A percentile compares a stretch with the other conserved stretches of the same genome.
Conservation (phyloP, 805 yeast species). For the Vanderwaltozyma verrucispora region DNA sequence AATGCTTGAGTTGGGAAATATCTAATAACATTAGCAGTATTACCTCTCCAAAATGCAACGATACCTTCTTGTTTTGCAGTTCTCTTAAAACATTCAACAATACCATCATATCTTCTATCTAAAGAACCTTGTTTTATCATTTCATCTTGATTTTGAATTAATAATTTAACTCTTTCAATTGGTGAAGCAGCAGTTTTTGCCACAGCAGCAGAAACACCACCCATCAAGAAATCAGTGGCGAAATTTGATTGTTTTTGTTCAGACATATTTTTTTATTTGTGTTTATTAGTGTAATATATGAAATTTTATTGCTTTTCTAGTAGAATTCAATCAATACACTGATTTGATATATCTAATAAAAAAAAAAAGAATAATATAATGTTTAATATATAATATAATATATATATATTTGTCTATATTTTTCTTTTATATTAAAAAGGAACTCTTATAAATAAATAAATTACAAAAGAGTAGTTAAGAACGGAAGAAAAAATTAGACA, state of each 20-base stretch:
- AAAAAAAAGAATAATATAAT: too few species aligned
- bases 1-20: slow-evolving; percentile 99
- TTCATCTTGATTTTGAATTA: slow-evolving; percentile 97
- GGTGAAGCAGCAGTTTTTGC: slow-evolving; percentile 98
- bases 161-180: slow-evolving; percentile 91
- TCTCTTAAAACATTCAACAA: slow-evolving; percentile 86
- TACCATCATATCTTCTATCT: slow-evolving; percentile 79
- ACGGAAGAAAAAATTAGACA: too few species aligned
- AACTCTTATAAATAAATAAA: too few species aligned
- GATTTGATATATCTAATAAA: too few species aligned
- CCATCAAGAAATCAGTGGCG: slow-evolving; percentile 61
- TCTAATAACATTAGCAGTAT: slow-evolving; percentile 97
- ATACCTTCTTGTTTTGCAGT: slow-evolving; percentile 92
- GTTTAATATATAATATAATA: too few species aligned
- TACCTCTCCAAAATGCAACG: slow-evolving; percentile 96
- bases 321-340: too few species aligned
- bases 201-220: slow-evolving; percentile 97
- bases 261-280: slow-evolving; percentile 11
- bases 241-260: slow-evolving; percentile 33
- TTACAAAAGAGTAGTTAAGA: too few species aligned
- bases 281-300: background rate
- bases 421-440: too few species aligned
- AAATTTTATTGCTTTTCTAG: background rate
- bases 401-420: too few species aligned
- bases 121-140: slow-evolving; percentile 97